Base-by-base conservation (phyloP, 2,329 filamentous ascomycete species). In the Phialemoniopsis sp. region DNA sequence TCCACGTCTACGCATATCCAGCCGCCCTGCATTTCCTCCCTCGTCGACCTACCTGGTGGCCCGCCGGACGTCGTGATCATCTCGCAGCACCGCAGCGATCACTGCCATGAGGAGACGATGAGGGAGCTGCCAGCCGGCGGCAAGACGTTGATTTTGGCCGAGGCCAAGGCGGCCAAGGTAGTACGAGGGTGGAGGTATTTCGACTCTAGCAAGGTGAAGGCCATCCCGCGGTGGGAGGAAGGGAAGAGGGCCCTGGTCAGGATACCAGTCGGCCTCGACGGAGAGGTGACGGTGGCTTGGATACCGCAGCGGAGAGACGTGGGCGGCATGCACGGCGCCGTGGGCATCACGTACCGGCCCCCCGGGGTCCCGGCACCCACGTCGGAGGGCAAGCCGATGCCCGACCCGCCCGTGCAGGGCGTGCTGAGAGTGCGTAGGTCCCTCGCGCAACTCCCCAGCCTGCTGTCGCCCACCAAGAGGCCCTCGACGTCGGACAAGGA, bases 111-210 rank as follows among this genome's bases (percentile, higher is more conserved):
- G 59, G 70, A 75, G 29, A 87, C 85, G 0, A 66, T 89, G 13
- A 76, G 77, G 29, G 77, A 85, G 46, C 67, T 89, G 5, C 72
- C 78, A 0, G 56, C 64, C 13, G 61, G 67, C 2, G 66, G 66
- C 18, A 70, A 26, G 21, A 6, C 21, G 21, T 63, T 74, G n/a
- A 82, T 89, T 35, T 66, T 87, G 5, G 82, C 82, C 13, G 80
- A 82, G 40, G 76, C 80, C 4, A 63, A 72, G 4, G 80, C 84
- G 4, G 82, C 82, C 29, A 80, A 74, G 47, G 66, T 76, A 43
- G 87, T 89, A 38, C 68, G 68, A 40, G 68, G 75, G 41, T 88
- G 84, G 83, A 79, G 78, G 40, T 70, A 87, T 57, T 88, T 89
- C 52, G 71, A 78, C 38, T 60, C 68, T 16, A 60, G 66, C 33